Evolutionary conservation across 805 yeast species (phyloP), one percentile per base, ranked within the genome.

Genomic region (Kockiozyma suomiensis): DNA sequence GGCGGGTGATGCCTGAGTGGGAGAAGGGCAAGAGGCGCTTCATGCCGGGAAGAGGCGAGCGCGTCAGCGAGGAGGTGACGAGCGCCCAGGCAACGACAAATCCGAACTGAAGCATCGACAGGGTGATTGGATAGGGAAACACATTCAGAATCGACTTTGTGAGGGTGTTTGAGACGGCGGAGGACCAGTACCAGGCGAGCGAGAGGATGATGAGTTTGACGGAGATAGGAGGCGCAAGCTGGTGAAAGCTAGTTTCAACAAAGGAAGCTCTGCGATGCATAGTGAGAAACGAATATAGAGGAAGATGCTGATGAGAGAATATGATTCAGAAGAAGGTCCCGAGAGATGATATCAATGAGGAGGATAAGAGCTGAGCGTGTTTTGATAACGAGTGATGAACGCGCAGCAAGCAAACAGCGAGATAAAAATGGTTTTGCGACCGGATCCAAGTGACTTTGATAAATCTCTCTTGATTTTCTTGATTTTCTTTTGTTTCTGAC

Each of bases 41-140:
- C 54, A 59, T 37, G 47, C 68, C 70, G 50, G 77, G 80, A 63
- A 72, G 71, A 47, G 49, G 71, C 32, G 73, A 73, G 58, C 71
- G 57, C 7, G 61, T 58, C 54, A 63, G 53, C 2, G 43, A 28
- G 17, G 67, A 59, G 42, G 61, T 33, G 32, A 46, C 17, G 30
- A 65, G 43, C 2, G 65, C 87, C 61, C 88, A 77, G 10, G 76
- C 40, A 3, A 85, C 86, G 67, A 91, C 91, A 67, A 90, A 77
- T 32, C 87, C 69, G 70, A 93, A 93, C 76, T 94, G 98, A 55
- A 87, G 75, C 78, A 92, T 91, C 0, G 97, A 90, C 58, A 94
- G 80, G 0, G 96, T 86, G n/a, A 91, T 84, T 0, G 99, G 97
- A 72, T 85, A 88, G 47, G 81, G 81, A 73, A 86, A 91, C 50